Conservation (phyloP, 2,329 filamentous ascomycete species). For the Alternaria sp. region DNA sequence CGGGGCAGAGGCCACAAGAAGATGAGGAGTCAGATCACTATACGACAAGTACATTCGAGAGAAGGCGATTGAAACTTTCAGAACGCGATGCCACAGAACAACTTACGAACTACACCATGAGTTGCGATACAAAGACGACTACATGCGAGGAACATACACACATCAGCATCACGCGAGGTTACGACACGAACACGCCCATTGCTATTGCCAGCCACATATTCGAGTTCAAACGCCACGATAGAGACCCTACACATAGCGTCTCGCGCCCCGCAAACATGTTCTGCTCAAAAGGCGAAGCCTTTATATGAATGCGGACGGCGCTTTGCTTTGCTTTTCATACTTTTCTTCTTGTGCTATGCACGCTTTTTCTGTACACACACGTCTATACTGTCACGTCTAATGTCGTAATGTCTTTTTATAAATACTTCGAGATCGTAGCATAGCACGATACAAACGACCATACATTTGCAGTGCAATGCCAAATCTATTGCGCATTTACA, state of each 20-base stretch:
- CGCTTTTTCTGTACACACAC: not conserved
- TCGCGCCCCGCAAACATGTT: not conserved
- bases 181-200: not conserved
- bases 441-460: not conserved
- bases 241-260: not conserved
- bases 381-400: not conserved
- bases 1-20: conserved; percentile 29
- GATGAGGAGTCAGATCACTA: conserved; percentile 22
- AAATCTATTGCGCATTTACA: not conserved
- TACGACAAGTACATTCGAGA: conserved; percentile 23
- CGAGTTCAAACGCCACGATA: not conserved
- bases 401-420: not conserved
- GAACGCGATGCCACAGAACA: not conserved
- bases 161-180: not conserved
- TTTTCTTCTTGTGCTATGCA: not conserved
- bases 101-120: not conserved
- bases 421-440: not conserved
- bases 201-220: not conserved
- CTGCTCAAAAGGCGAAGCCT: not conserved
- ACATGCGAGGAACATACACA: not conserved
- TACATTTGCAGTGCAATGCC: not conserved
- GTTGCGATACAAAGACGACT: not conserved
- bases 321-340: not conserved
- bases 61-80: not conserved
- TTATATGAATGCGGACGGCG: not conserved